These are phyloP conservation scores for Ceratocystis eucalypticola DNA, from an alignment of 2,329 filamentous ascomycete species.

Conservation along the genomic window DNA sequence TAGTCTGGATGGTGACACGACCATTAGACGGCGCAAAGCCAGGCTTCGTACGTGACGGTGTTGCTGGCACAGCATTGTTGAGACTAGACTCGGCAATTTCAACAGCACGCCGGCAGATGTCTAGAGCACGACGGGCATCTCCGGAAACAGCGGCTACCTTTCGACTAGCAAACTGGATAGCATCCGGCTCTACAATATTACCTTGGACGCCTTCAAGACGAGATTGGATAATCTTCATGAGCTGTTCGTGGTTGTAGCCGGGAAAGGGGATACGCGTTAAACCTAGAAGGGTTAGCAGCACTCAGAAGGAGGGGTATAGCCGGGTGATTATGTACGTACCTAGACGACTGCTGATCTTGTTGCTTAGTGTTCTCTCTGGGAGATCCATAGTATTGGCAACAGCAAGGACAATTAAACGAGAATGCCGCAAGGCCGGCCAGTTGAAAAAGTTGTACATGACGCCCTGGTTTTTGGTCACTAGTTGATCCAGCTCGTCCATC, in stretches of 20 bases:
- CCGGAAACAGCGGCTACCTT: conserved; percentile 96
- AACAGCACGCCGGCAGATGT: conserved; percentile 89
- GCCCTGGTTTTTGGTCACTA: conserved; percentile 96
- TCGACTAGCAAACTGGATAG: conserved; percentile 86
- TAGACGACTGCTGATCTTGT: conserved; percentile 91
- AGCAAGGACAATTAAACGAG: conserved; percentile 83
- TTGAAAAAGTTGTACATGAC: conserved; percentile 99
- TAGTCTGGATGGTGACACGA: conserved; percentile 78
- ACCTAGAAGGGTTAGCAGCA: conserved; percentile 28
- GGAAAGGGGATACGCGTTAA: conserved; percentile 93
- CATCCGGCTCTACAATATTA: conserved; percentile 81
- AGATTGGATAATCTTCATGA: conserved; percentile 96
- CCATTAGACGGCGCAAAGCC: conserved; percentile 24
- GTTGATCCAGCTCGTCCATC: conserved; percentile 96
- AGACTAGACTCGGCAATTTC: conserved; percentile 61
- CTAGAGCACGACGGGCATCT: conserved; percentile 79
- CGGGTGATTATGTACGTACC: conserved; percentile 29
- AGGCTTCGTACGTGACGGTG: conserved; percentile 29
- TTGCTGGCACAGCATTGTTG: conserved; percentile 26
- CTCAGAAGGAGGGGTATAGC: not conserved
- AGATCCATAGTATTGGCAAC: conserved; percentile 99
- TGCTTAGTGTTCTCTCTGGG: conserved; percentile 87
- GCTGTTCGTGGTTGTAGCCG: conserved; percentile 90
- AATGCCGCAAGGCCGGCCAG: conserved; percentile 86
- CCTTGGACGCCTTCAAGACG: conserved; percentile 77